These are phyloP conservation scores for Arabidopsis hybrid DNA, from an alignment of 441 rosid genomes.

Conservation along the genomic window DNA sequence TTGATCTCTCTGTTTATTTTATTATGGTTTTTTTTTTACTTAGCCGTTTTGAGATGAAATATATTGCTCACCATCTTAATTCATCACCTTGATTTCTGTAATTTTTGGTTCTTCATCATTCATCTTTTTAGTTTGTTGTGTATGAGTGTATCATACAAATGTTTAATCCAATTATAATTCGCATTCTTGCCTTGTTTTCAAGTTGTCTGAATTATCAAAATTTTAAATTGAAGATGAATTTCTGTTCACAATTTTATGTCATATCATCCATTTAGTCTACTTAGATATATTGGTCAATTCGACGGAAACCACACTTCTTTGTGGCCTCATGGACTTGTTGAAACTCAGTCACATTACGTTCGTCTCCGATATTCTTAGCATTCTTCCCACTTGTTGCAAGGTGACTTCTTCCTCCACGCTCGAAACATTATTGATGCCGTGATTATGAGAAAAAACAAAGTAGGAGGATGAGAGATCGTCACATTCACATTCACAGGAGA, in stretches of 20 bases:
- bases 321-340: no score
- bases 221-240: neutral
- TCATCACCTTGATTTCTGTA: constrained; percentile 11
- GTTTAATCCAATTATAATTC: neutral
- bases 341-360: no score
- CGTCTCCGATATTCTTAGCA: no score
- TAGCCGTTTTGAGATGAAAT: constrained; percentile 11
- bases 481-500: no score
- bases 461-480: no score
- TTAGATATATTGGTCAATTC: no score
- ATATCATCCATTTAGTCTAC: neutral
- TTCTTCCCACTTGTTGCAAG: no score
- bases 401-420: no score
- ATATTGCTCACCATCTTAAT: constrained; percentile 14
- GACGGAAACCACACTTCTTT: no score
- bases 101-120: neutral
- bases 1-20: constrained; percentile 26
- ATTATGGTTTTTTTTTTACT: constrained; percentile 16
- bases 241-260: neutral
- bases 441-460: no score
- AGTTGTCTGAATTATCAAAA: neutral
- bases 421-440: no score
- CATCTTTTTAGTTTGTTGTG: constrained; percentile 15
- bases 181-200: constrained; percentile 1
- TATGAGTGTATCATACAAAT: neutral